A percentile compares a stretch with the other conserved stretches of the same genome.
These are phyloP conservation scores for Globisporangium alternatum DNA, from an alignment of 352 stramenopile species.

Conservation along the genomic window DNA sequence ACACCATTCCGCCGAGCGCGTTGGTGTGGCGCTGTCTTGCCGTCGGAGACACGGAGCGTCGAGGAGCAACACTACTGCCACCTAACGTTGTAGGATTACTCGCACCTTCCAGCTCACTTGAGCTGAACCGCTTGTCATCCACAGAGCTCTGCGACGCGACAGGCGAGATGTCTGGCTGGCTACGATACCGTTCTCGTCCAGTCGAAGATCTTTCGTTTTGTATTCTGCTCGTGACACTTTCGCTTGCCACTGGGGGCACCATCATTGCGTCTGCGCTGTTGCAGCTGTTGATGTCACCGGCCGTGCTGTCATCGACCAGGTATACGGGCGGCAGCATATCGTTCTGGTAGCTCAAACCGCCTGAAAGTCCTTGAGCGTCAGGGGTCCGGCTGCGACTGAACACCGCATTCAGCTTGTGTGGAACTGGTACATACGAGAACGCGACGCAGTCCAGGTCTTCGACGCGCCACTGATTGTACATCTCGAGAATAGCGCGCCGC, in stretches of 20 bases:
- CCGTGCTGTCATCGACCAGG: constrained; percentile 70
- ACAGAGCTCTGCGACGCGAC: constrained; percentile 27
- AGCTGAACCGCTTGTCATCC: constrained; percentile 16
- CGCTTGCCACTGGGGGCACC: neutral
- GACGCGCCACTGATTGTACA: constrained; percentile 88
- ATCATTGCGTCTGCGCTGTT: neutral
- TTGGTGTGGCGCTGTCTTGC: constrained; percentile 1
- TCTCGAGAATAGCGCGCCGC: constrained; percentile 75
- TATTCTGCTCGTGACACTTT: neutral
- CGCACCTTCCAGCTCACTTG: constrained; percentile 6
- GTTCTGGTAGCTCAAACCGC: constrained; percentile 5
- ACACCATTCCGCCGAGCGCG: constrained; percentile 5
- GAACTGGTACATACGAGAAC: constrained; percentile 78
- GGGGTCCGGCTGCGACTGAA: constrained; percentile 28
- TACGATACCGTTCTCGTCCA: neutral
- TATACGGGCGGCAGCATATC: constrained; percentile 69
- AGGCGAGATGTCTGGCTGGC: constrained; percentile 21
- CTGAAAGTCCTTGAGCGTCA: neutral
- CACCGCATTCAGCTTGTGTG: constrained; percentile 61
- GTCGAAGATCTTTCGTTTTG: neutral
- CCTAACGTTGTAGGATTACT: neutral
- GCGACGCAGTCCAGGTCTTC: constrained; percentile 84
- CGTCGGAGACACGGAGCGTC: constrained; percentile 13
- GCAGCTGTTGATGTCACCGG: constrained; percentile 13
- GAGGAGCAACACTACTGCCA: neutral